Base-by-base conservation (phyloP, 2,329 filamentous ascomycete species). In the Hypoxylon sp. region DNA sequence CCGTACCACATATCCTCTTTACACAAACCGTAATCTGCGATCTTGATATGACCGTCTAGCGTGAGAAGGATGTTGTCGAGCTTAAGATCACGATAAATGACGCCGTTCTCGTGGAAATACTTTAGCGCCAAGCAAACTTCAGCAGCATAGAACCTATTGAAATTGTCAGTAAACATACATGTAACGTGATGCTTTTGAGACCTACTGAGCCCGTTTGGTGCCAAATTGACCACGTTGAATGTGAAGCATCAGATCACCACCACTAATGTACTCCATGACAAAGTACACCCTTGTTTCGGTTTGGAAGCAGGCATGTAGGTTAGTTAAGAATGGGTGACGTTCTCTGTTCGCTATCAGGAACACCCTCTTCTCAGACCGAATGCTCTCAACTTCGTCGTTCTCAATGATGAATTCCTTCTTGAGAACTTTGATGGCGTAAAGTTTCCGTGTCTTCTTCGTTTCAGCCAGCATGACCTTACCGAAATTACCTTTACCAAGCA, bases 371-470 rank as follows among this genome's bases (percentile, higher is more conserved):
- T 99, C 96, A 0, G 96, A 99, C 71, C 95, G 90, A 46, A 94
- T 98, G 81, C 95, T 98, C 81, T 99, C 96, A 6, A 99, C 96
- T 83, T 99, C 96, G 78, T 99, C 96, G 73, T 99, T 97, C 80
- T 99, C 97, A 70, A 99, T 99, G 78, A 99, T 99, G 80, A 99
- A 99, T 80, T 99, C 96, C 84, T 99, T 99, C 88, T 99, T 99
- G 74, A 99, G 84, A 39, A 99, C 96, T 83, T 99, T 99, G 81
- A 99, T 99, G 63, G 96, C 96, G 79, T 98, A 99, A 6, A 99
- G 86, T 80, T 95, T 92, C 81, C 94, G 93, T 9, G 92, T 90
- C 61, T 90, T 90, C 85, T 99, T 99, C 1, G 96, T 97, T 83
- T 99, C 97, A 1, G 96, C 96, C 80, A 99, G 85, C 96, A 99